These are phyloP conservation scores for Phoenix roebelenii DNA, from an alignment of 176 grass and related monocot genomes.

Conservation along the genomic window DNA sequence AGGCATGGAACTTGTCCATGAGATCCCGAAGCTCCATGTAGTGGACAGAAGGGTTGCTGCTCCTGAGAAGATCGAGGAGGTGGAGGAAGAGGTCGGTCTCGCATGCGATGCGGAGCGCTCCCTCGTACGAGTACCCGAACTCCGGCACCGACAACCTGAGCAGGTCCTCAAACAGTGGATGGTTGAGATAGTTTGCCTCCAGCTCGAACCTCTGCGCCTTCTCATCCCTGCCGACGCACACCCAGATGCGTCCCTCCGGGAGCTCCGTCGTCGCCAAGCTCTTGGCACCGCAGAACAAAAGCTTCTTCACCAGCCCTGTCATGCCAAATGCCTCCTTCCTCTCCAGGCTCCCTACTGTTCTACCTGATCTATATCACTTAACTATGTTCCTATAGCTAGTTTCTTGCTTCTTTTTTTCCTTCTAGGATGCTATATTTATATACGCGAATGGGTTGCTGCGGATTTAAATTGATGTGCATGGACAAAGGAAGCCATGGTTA, in stretches of 20 bases:
- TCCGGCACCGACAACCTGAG: slow-evolving; percentile 9
- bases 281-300: no score
- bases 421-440: no score
- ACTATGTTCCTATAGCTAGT: no score
- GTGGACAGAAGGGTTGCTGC: slow-evolving; percentile 10
- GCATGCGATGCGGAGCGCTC: slow-evolving; percentile 9
- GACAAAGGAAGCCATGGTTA: no score
- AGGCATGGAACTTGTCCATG: slow-evolving; percentile 2
- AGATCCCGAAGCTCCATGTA: slow-evolving; percentile 11
- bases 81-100: slow-evolving; percentile 11
- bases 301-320: no score
- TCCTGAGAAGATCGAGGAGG: slow-evolving; percentile 2
- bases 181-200: slow-evolving; percentile 10
- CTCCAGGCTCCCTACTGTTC: no score
- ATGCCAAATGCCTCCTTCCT: no score
- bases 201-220: not conserved
- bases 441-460: no score
- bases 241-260: not conserved
- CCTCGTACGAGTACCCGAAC: slow-evolving; percentile 14
- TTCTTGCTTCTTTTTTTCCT: no score
- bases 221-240: not conserved
- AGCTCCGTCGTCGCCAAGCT: no score
- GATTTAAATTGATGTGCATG: no score
- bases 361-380: no score
- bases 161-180: slow-evolving; percentile 7